Evolutionary conservation across 139 green algal genomes (phyloP).

Genomic region (Micractinium sp.): DNA sequence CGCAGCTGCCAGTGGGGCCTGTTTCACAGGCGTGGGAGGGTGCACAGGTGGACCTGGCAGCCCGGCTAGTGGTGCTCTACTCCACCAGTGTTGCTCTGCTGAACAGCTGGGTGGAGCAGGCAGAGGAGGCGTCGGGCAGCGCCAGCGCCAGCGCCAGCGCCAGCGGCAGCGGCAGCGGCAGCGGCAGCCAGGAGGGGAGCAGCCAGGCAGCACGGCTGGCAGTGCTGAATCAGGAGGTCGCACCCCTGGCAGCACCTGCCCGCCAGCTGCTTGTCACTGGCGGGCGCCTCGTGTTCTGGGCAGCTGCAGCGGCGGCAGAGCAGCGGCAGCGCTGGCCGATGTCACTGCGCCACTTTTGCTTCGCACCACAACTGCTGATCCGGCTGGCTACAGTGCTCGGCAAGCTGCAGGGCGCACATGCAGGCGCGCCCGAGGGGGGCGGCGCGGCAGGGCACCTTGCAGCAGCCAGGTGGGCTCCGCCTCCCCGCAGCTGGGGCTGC

Average conservation of each 20-base stretch:
- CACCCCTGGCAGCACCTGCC: too few species aligned
- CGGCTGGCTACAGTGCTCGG: not conserved
- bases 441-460: not conserved
- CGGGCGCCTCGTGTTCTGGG: not conserved
- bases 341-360: too few species aligned
- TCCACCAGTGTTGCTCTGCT: too few species aligned
- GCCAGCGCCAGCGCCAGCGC: not conserved
- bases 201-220: not conserved
- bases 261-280: not conserved
- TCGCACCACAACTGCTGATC: not conserved
- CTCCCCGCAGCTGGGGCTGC: too few species aligned
- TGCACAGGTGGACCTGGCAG: not conserved
- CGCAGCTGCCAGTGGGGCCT: too few species aligned
- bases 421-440: not conserved
- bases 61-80: not conserved
- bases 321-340: too few species aligned
- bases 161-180: not conserved
- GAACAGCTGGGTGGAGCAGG: not conserved
- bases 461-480: not conserved
- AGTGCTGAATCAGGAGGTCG: not conserved
- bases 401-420: not conserved
- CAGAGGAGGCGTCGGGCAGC: not conserved
- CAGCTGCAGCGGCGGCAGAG: not conserved
- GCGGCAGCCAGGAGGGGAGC: not conserved
- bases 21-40: too few species aligned